Base-by-base conservation (phyloP, 176 grass and related monocot species). In the Tuctoria greenei region DNA sequence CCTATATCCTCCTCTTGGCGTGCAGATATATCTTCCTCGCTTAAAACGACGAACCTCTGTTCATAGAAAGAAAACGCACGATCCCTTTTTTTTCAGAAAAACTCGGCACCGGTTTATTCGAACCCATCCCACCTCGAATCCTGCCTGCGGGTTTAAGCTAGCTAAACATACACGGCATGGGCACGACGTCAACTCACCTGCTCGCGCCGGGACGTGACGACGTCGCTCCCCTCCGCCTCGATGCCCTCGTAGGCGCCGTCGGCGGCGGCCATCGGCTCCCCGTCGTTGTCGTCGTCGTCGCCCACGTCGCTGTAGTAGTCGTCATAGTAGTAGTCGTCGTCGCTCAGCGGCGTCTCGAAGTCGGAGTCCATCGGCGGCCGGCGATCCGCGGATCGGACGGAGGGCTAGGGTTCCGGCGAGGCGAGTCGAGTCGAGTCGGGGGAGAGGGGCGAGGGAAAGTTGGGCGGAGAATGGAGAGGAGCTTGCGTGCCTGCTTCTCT, bases 31-130 rank as follows among this genome's bases (percentile, higher is more conserved):
- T 91, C 84, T 20, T 81, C 41, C 74, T 91, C 86, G 12, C 60
- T 82, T 42, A 93, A 85, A 67, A 97, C 81, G 70, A 28, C 51
- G 67, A 83, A 97, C 21, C 78, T 93, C 86, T 97, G 94, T 79
- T 20, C 47, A 78, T 54, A 79, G 69, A 69, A 86, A 61, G 81
- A 79, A 64, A 69, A 86, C 54, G 81, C 31, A 81, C 28, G 16
- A 57, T 18, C 40, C 23, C 9, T 10, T 11, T 56, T 11, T 56
- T 82, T 83, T 42, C 31, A 31, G 31, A 88, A 69, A 37, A 16
- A 73, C 24, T 81, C 42, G n/a, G n/a, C 51, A 28, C n/a, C 2
- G 26, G 42, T 12, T 45, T 52, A 63, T 64, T 6, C n/a, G 18
- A n/a, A 3, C 56, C 23, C 13, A 50, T 39, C 42, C 34, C 4